Evolutionary conservation across 2,329 filamentous ascomycete genomes (phyloP).

Genomic region (Epichloe glyceriae): DNA sequence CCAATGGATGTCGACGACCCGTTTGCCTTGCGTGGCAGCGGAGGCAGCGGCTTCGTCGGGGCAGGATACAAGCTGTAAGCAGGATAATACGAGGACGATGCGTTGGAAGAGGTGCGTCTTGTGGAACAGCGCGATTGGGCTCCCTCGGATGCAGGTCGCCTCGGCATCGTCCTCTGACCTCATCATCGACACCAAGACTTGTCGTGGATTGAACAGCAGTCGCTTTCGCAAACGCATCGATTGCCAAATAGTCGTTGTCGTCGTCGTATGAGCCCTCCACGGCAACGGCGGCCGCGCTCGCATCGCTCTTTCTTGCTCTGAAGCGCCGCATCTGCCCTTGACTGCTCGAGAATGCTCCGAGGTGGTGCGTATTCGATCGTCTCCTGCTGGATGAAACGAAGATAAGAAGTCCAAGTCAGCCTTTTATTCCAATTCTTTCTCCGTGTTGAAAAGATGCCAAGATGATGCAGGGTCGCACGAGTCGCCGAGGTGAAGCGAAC

Average conservation of each 20-base stretch:
- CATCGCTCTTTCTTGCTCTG: background rate
- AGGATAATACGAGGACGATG: slow-evolving; percentile 3
- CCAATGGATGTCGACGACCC: slow-evolving; percentile 2
- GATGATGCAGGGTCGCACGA: background rate
- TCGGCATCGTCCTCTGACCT: background rate
- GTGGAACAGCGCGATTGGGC: background rate
- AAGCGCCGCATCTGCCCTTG: background rate
- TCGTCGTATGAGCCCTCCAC: background rate
- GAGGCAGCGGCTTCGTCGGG: slow-evolving; percentile 5
- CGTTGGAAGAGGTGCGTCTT: slow-evolving; percentile 1
- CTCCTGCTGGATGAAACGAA: background rate
- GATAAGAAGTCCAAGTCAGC: background rate
- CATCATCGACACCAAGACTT: background rate
- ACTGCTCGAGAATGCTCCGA: background rate
- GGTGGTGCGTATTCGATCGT: background rate
- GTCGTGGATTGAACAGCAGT: background rate
- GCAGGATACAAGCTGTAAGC: slow-evolving; percentile 5
- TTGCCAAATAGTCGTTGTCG: background rate
- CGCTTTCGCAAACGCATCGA: background rate
- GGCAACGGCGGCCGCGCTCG: background rate
- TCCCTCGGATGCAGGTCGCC: background rate
- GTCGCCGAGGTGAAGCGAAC: background rate
- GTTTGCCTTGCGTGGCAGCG: slow-evolving; percentile 2
- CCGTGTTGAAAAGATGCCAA: background rate
- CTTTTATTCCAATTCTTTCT: background rate